Conservation (phyloP, 2,329 filamentous ascomycete species). For the Sclerotinia trifoliorum region DNA sequence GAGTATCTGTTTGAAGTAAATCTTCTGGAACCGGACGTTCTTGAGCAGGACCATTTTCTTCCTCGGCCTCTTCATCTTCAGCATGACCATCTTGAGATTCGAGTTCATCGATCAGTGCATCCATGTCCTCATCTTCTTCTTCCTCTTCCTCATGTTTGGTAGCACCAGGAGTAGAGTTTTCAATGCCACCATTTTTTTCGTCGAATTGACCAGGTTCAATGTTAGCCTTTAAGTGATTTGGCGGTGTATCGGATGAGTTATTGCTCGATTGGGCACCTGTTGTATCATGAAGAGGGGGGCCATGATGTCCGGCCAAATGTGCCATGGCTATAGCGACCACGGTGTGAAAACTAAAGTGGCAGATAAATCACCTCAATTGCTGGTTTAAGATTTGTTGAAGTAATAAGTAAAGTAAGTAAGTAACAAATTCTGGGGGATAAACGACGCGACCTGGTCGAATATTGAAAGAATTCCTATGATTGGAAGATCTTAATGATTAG, state of each 20-base stretch:
- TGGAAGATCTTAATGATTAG: background rate
- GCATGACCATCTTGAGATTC: constrained; percentile 74
- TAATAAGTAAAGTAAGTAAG: constrained; percentile 11
- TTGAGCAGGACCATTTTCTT: constrained; percentile 49
- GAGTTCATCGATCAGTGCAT: constrained; percentile 82
- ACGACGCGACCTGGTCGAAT: constrained; percentile 19
- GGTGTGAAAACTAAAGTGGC: background rate
- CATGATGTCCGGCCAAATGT: background rate
- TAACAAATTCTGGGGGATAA: constrained; percentile 15
- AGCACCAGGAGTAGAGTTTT: constrained; percentile 33
- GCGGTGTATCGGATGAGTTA: constrained; percentile 27
- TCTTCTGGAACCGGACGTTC: constrained; percentile 69
- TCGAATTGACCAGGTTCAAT: constrained; percentile 65
- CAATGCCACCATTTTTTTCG: constrained; percentile 50
- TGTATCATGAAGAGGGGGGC: background rate
- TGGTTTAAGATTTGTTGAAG: background rate
- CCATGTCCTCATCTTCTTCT: constrained; percentile 80
- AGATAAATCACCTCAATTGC: background rate
- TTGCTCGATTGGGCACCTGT: constrained; percentile 24
- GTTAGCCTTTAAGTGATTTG: constrained; percentile 54
- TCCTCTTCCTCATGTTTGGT: constrained; percentile 51
- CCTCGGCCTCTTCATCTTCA: constrained; percentile 60
- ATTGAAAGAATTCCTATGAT: constrained; percentile 8
- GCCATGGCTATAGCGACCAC: constrained; percentile 8
- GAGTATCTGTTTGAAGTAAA: constrained; percentile 73